Evolutionary conservation across 148 eudicot genomes (phyloP), one percentile per base, ranked within the genome.

Genomic region (Agrostemma githago): DNA sequence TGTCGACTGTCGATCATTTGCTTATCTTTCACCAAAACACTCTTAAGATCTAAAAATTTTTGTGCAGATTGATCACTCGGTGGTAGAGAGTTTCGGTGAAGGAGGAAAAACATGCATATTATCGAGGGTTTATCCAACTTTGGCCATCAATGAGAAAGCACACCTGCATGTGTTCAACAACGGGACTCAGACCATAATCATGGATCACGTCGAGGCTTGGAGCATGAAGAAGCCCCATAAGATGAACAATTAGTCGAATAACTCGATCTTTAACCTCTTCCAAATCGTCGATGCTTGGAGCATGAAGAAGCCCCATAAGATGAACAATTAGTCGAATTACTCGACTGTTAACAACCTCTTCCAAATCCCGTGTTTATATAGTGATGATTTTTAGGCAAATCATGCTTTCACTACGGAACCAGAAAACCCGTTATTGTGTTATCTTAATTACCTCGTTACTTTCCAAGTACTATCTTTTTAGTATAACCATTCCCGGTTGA

Each of bases 61-160:
- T 54, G 48, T 77, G 75, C 83, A 90, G 93, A 92, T 92, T 84
- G 98, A 92, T 79, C 85, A 90, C 72, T 92, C 98, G 0, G 90
- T 87, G 0, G 88, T 92, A 62, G 96, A 92, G 70, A 92, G 96
- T 71, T 92, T 86, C 63, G 98, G 89, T 4, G 89, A 51, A 1
- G 84, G 85, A 66, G 98, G 98, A 34, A 92, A 78, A 60, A 80
- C 86, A 39, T 82, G 86, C 76, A 90, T 93, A 66, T 78, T 87
- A 61, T 89, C 96, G 17, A 85, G 98, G 65, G 93, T 88, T 62
- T 93, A 93, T 81, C 98, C 98, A 0, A 85, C 79, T 2, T 17
- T 82, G 19, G 98, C 98, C 70, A 66, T 87, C 1, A 44, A 34
- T 56, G 54, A 79, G 4, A 61, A 85, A 8, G 92, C 96, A 41